These are phyloP conservation scores for Coccomyxa sp. DNA, from an alignment of 139 green algal species.

Conservation along the genomic window DNA sequence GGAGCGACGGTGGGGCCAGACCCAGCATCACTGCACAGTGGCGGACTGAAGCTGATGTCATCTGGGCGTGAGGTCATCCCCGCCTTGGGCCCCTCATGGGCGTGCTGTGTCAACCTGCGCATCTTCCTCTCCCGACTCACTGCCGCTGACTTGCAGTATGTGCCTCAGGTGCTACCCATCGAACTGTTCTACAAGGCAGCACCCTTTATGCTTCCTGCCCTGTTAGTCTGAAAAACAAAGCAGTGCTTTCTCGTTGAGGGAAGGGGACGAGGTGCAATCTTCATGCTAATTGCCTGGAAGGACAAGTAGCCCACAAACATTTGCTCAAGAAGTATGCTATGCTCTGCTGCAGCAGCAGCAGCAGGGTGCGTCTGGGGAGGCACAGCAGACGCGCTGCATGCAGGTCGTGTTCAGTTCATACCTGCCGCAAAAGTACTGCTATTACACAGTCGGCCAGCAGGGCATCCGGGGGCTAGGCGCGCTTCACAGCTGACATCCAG, in stretches of 20 bases:
- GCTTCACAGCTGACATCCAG: slow-evolving; percentile 80
- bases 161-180: not conserved
- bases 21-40: slow-evolving; percentile 16
- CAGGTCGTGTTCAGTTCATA: slow-evolving; percentile 61
- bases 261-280: not conserved
- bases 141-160: not conserved
- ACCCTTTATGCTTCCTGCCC: not conserved
- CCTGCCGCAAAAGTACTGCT: slow-evolving; percentile 36
- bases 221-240: not conserved
- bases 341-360: not conserved
- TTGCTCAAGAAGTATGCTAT: not conserved
- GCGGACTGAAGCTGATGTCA: slow-evolving; percentile 32
- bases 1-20: not conserved
- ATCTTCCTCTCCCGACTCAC: slow-evolving; percentile 48
- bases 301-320: not conserved
- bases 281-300: not conserved
- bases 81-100: slow-evolving; percentile 69
- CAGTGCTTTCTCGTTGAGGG: not conserved
- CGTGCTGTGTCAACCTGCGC: slow-evolving; percentile 66
- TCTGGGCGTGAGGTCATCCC: slow-evolving; percentile 55
- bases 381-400: slow-evolving; percentile 8
- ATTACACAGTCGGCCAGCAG: slow-evolving; percentile 25
- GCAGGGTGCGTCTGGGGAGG: not conserved
- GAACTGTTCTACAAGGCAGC: not conserved
- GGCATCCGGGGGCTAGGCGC: slow-evolving; percentile 37